Base-by-base conservation (phyloP, 257 asterid species). In the Nicotiana paniculata region DNA sequence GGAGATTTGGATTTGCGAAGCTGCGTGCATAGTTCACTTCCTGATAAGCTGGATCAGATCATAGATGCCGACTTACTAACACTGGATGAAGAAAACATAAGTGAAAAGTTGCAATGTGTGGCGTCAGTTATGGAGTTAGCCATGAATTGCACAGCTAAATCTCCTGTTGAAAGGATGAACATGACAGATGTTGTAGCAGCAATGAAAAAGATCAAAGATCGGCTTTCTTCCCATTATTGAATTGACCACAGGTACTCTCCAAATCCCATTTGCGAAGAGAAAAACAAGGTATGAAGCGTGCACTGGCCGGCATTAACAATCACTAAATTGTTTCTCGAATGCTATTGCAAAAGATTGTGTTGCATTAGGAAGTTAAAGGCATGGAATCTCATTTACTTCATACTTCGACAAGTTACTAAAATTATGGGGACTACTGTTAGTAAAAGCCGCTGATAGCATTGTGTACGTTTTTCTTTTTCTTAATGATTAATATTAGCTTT, bases 171-270 rank as follows among this genome's bases (percentile, higher is more conserved):
- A 32, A 84, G 86, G 33, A 46, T 39, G 32, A 79, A 35, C 35
- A 81, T 81, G 77, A 77, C 72, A n/a, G 85, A 77, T 57, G 82
- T 81, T n/a, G 69, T 76, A 8, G 33, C 61, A 11, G 32, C 83
- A 18, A 8, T 84, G 8, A 17, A 81, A 35, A 81, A 65, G 81
- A 84, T 81, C 80, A 84, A 67, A 54, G 37, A 11, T n/a, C 81
- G 58, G 26, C 61, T 82, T 63, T 55, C 18, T 35, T n/a, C 68
- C 26, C n/a, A 8, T 15, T 26, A 33, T 59, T 4, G 35, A 53
- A 11, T 10, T 53, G 18, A 12, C 17, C 3, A 3, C 13, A 51
- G 57, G 57, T 51, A 51, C 13, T 51, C 16, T 53, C 57, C 17
- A 0, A 10, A 10, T 53, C 57, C 21, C 3, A 13, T 55, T 16